Percentiles rank a stretch among this genome's conserved stretches.
phyloP scores from a whole-genome alignment of 805 yeast genomes.

The Candida piceae region DNA sequence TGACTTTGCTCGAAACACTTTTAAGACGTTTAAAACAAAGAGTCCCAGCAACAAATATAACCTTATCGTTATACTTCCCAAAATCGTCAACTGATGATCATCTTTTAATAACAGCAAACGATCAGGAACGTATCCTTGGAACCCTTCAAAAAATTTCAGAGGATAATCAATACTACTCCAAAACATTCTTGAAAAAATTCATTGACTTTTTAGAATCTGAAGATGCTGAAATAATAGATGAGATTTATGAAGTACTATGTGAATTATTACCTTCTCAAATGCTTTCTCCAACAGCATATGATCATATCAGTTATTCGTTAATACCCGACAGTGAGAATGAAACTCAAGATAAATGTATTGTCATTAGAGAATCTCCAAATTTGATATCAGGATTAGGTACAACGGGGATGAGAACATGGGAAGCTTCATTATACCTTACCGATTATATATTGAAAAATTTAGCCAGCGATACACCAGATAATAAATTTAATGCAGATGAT shows the following conservation, averaged over 20 bases:
- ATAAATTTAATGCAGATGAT: not conserved
- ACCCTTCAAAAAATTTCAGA: constrained; percentile 21
- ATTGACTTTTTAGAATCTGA: constrained; percentile 31
- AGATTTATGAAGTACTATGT: constrained; percentile 38
- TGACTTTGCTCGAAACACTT: not conserved
- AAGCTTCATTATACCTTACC: constrained; percentile 54
- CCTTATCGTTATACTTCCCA: constrained; percentile 1
- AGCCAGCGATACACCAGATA: not conserved
- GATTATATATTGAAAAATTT: constrained; percentile 1
- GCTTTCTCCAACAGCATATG: constrained; percentile 34
- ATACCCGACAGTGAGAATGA: constrained; percentile 6
- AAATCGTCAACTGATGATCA: not conserved
- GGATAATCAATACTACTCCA: constrained; percentile 49
- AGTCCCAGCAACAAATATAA: constrained; percentile 20
- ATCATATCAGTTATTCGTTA: constrained; percentile 33
- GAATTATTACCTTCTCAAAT: constrained; percentile 32
- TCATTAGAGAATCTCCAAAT: constrained; percentile 56
- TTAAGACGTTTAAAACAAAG: constrained; percentile 8
- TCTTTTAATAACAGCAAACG: constrained; percentile 1
- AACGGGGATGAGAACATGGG: constrained; percentile 93
- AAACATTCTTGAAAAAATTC: constrained; percentile 38
- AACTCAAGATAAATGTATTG: constrained; percentile 15
- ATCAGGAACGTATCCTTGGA: constrained; percentile 21
- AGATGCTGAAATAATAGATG: constrained; percentile 31
- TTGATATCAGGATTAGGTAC: constrained; percentile 71